Base-by-base conservation (phyloP, 2,329 filamentous ascomycete species). In the Thielaviopsis euricoi region DNA sequence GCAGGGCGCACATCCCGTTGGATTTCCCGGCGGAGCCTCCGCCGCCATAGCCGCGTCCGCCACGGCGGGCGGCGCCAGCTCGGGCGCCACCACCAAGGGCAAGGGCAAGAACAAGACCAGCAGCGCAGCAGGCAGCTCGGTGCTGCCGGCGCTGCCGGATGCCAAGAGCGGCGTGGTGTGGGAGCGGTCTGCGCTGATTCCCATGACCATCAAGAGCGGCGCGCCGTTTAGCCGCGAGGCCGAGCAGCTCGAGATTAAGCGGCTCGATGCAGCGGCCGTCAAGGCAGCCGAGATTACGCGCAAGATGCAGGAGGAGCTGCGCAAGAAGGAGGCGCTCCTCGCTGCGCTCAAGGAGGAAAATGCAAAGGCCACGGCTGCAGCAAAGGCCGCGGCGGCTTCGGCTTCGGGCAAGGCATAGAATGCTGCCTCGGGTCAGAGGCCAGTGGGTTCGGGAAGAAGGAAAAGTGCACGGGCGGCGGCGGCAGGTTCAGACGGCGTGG, bases 141-240 rank as follows among this genome's bases (percentile, higher is more conserved):
- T 67, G 64, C 70, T 70, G 63, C 72, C 65, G 55, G 70, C 68
- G 7, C 66, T 69, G 46, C 71, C 67, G 6, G 64, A 67, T 5
- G 63, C 69, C 1, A 67, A 70, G 49, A 66, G 73, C 63, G 75
- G 77, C 63, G 76, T 78, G 57, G 73, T 81, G 53, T 78, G 81
- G 63, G 80, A 85, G 63, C 78, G 83, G 60, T 87, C 83, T 54
- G 87, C 87, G 58, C 82, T 89, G 73, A 82, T 94, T 62, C 88
- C 88, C 4, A 74, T 81, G 58, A 76, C 73, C 53, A 85, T 80
- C 65, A 76, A 80, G 9, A 80, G 82, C 1, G 83, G 78, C 37
- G 84, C 84, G 66, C 83, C 82, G n/a, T 90, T 87, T 67, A 87
- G 83, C 69, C 76, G 76, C 60, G 82, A 86, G 71, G 84, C 82